A percentile compares a stretch with the other conserved stretches of the same genome.
These are phyloP conservation scores for Spatholobus suberectus DNA, from an alignment of 306 rosid species.

Conservation along the genomic window DNA sequence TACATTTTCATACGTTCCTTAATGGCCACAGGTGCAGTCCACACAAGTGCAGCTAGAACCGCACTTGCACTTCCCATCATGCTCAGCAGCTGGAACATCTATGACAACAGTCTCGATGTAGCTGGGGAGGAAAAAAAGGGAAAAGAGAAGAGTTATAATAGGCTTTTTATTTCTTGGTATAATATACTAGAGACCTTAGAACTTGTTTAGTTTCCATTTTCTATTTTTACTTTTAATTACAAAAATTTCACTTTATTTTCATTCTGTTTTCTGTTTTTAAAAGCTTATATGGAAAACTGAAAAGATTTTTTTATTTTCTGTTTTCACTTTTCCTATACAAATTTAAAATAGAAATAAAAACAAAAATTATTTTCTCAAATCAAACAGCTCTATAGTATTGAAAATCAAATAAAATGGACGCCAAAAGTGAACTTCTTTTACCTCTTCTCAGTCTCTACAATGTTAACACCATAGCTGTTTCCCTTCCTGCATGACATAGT, in stretches of 20 bases:
- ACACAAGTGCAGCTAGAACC: slow-evolving; percentile 64
- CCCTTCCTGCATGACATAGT: slow-evolving; percentile 71
- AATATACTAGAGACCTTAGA: background rate
- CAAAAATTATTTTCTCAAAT: background rate
- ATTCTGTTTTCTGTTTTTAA: no score
- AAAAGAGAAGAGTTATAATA: background rate
- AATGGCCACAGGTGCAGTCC: slow-evolving; percentile 68
- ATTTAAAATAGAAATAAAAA: background rate
- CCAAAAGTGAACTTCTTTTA: slow-evolving; percentile 38
- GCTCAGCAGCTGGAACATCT: slow-evolving; percentile 70
- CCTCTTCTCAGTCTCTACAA: slow-evolving; percentile 70
- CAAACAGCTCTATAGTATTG: background rate
- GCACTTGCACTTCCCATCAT: slow-evolving; percentile 80
- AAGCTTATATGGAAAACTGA: background rate
- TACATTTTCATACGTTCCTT: slow-evolving; percentile 18
- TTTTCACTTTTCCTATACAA: background rate
- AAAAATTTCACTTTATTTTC: background rate
- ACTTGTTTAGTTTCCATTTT: no score
- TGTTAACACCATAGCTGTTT: slow-evolving; percentile 59
- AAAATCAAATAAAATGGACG: background rate
- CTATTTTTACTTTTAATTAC: background rate
- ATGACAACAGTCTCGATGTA: slow-evolving; percentile 48
- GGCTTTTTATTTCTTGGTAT: background rate
- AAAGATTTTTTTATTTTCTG: background rate
- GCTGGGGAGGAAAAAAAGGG: slow-evolving; percentile 49